Percentiles rank a stretch among this genome's conserved stretches.
These are phyloP conservation scores for Adansonia grandidieri DNA, from an alignment of 441 rosid genomes.

Conservation along the genomic window DNA sequence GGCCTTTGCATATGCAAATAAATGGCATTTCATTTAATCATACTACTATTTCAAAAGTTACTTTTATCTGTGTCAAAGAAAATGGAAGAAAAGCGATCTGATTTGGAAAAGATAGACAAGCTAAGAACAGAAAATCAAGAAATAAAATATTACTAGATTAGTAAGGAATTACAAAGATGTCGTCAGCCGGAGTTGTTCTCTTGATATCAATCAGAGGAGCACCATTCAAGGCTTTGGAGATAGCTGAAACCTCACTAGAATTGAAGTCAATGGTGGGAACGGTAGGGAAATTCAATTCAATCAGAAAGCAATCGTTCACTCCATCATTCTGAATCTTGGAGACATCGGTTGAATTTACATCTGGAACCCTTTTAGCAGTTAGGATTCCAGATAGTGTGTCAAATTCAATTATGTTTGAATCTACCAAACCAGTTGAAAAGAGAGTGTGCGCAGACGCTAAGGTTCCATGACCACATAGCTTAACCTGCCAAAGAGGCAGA, in stretches of 20 bases:
- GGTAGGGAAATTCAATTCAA: slow-evolving; percentile 67
- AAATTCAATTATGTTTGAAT: slow-evolving; percentile 62
- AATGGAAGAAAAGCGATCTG: not conserved
- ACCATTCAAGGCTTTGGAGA: slow-evolving; percentile 57
- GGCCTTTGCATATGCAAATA: not conserved
- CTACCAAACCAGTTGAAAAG: slow-evolving; percentile 54
- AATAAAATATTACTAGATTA: not conserved
- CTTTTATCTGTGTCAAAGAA: not conserved
- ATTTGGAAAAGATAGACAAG: not conserved
- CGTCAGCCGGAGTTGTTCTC: slow-evolving; percentile 45
- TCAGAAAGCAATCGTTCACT: slow-evolving; percentile 36
- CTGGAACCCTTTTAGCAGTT: slow-evolving; percentile 54
- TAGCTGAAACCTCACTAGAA: slow-evolving; percentile 34
- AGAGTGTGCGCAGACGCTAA: slow-evolving; percentile 76
- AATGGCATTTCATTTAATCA: slow-evolving; percentile 1
- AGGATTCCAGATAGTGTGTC: slow-evolving; percentile 72
- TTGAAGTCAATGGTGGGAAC: slow-evolving; percentile 40
- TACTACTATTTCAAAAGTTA: not conserved
- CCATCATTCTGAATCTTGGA: slow-evolving; percentile 33
- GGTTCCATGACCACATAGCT: slow-evolving; percentile 86
- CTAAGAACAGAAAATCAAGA: not conserved
- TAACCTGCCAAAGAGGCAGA: slow-evolving; percentile 43
- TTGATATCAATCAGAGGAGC: slow-evolving; percentile 55
- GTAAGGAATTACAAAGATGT: slow-evolving; percentile 50
- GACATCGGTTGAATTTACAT: slow-evolving; percentile 16